phyloP scores from a whole-genome alignment of 2,329 filamentous ascomycete genomes.

The Botrytis tulipae region DNA sequence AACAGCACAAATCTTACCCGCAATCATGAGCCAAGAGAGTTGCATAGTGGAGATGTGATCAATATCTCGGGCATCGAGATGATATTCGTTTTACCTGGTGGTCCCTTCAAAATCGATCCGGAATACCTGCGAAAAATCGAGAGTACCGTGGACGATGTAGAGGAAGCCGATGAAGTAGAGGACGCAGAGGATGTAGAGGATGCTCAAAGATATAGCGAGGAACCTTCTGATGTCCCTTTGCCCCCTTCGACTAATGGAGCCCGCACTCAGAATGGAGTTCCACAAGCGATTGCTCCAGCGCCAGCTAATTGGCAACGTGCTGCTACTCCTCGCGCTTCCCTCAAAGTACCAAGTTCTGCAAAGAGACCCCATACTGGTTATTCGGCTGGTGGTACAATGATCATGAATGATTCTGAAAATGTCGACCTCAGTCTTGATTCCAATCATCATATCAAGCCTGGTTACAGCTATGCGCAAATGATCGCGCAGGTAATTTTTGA shows the following conservation, averaged over 20 bases:
- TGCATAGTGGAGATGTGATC: constrained; percentile 86
- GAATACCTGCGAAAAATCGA: constrained; percentile 68
- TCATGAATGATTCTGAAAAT: constrained; percentile 48
- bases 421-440: constrained; percentile 79
- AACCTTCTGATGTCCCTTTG: background rate
- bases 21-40: constrained; percentile 54
- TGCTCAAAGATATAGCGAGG: background rate
- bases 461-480: constrained; percentile 94
- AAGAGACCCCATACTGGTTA: constrained; percentile 35
- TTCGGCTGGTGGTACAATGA: constrained; percentile 42
- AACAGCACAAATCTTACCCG: constrained; percentile 71
- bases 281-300: constrained; percentile 56
- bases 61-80: constrained; percentile 93
- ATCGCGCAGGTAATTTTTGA: constrained; percentile 95
- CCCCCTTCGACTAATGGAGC: background rate
- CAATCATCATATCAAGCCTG: constrained; percentile 89
- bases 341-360: constrained; percentile 29
- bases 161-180: constrained; percentile 27
- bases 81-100: constrained; percentile 91
- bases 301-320: constrained; percentile 61
- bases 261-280: constrained; percentile 30
- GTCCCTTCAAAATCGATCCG: constrained; percentile 64
- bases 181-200: constrained; percentile 7
- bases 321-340: constrained; percentile 48
- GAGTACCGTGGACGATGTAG: constrained; percentile 27